A percentile compares a stretch with the other conserved stretches of the same genome.
Conservation (phyloP, 768 basidiomycete species). For the Lyophyllum atratum region DNA sequence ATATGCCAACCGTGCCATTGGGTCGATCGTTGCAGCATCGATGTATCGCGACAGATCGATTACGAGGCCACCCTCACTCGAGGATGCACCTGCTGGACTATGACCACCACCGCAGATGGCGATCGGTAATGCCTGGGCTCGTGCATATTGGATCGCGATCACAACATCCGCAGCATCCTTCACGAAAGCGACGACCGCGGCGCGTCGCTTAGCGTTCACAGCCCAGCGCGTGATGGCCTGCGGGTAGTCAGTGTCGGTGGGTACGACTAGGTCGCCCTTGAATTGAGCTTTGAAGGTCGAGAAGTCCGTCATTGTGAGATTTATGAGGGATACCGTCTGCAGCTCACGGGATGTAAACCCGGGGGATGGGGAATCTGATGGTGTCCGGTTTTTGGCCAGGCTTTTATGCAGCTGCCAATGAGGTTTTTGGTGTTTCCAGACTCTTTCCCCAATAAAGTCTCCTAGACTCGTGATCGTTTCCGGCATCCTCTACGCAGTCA, state of each 20-base stretch:
- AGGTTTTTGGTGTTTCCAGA: too few species aligned
- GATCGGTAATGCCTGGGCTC: slow-evolving; percentile 22
- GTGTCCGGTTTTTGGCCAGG: too few species aligned
- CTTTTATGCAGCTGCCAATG: too few species aligned
- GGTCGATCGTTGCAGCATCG: slow-evolving; percentile 29
- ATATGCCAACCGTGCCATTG: slow-evolving; percentile 29
- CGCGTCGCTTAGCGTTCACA: slow-evolving; percentile 17
- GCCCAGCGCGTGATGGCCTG: slow-evolving; percentile 21
- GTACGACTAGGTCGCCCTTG: slow-evolving; percentile 17
- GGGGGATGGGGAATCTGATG: too few species aligned
- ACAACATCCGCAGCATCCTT: slow-evolving; percentile 17
- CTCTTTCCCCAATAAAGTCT: too few species aligned
- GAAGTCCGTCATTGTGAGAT: background rate
- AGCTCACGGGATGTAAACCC: too few species aligned
- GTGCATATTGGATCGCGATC: slow-evolving; percentile 16
- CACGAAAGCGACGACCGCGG: slow-evolving; percentile 19
- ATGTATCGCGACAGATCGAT: slow-evolving; percentile 35
- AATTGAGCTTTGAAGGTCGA: background rate
- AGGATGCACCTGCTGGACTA: slow-evolving; percentile 35
- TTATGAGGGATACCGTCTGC: too few species aligned
- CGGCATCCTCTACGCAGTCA: too few species aligned
- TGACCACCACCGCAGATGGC: slow-evolving; percentile 44
- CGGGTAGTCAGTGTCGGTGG: slow-evolving; percentile 12
- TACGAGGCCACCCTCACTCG: slow-evolving; percentile 38
- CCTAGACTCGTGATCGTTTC: too few species aligned